These are phyloP conservation scores for Microbotryomycetes sp. DNA, from an alignment of 1,284 basidiomycete species.

Conservation along the genomic window DNA sequence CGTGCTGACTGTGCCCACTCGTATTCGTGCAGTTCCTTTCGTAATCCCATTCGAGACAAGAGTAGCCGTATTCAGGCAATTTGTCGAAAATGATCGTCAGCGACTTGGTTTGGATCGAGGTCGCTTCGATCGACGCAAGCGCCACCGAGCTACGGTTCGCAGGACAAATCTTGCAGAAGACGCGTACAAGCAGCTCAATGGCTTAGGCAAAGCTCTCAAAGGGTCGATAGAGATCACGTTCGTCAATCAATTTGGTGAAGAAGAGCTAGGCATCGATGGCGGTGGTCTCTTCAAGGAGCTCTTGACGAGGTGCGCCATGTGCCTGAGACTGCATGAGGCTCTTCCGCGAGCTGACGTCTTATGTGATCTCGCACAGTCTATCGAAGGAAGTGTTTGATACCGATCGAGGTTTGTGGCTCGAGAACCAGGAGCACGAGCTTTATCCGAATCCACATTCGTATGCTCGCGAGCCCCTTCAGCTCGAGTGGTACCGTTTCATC, in stretches of 20 bases:
- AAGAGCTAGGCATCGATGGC: constrained; percentile 88
- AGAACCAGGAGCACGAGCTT: constrained; percentile 80
- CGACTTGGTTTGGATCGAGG: constrained; percentile 12
- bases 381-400: constrained; percentile 92
- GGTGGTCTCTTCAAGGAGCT: constrained; percentile 99
- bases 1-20: neutral
- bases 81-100: constrained; percentile 58
- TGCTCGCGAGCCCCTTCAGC: constrained; percentile 70
- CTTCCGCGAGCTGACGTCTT: neutral
- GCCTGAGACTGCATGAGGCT: too few relatives aligned
- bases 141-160: constrained; percentile 50
- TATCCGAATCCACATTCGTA: constrained; percentile 91
- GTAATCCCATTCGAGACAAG: constrained; percentile 88
- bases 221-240: constrained; percentile 77
- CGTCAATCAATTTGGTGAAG: constrained; percentile 78
- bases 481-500: constrained; percentile 91
- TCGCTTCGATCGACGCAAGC: constrained; percentile 18
- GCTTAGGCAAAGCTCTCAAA: constrained; percentile 66
- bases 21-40: constrained; percentile 59
- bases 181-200: constrained; percentile 49
- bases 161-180: constrained; percentile 58
- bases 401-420: constrained; percentile 87
- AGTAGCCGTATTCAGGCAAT: constrained; percentile 80
- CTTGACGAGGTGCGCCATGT: constrained; percentile 56
- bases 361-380: constrained; percentile 48